phyloP scores from a whole-genome alignment of 2,329 filamentous ascomycete genomes.

The Hypoxylon sp. region DNA sequence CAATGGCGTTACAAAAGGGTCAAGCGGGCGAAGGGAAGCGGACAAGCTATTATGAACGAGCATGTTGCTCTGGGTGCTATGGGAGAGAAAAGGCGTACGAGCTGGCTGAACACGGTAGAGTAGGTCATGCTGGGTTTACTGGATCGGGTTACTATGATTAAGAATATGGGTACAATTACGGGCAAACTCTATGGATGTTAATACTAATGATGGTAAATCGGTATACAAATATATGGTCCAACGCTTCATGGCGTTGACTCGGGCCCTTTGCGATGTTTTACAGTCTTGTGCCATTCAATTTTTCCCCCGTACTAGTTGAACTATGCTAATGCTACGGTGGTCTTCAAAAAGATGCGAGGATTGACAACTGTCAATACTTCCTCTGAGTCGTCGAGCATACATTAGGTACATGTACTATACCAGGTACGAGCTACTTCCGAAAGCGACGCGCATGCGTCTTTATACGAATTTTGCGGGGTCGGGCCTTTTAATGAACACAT shows the following conservation, averaged over 20 bases:
- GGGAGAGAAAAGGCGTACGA: slow-evolving; percentile 41
- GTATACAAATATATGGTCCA: slow-evolving; percentile 46
- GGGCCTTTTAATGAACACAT: background rate
- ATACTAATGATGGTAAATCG: slow-evolving; percentile 45
- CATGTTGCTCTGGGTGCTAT: slow-evolving; percentile 24
- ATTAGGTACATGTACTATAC: background rate
- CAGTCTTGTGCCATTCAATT: background rate
- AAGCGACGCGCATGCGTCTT: background rate
- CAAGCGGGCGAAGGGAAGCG: slow-evolving; percentile 38
- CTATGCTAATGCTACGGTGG: too few species aligned
- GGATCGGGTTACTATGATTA: slow-evolving; percentile 31
- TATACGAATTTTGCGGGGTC: background rate
- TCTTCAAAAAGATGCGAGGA: background rate
- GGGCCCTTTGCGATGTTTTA: slow-evolving; percentile 10
- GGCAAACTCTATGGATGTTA: slow-evolving; percentile 38
- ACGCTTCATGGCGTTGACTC: slow-evolving; percentile 28
- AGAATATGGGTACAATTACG: slow-evolving; percentile 35
- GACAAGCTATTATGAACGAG: slow-evolving; percentile 38
- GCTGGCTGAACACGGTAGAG: slow-evolving; percentile 31
- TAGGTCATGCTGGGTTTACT: slow-evolving; percentile 38
- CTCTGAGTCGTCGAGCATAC: background rate
- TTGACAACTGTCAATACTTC: background rate
- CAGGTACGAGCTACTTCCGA: background rate
- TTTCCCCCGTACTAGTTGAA: background rate
- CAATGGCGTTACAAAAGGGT: slow-evolving; percentile 42